Conservation (phyloP, 1,284 basidiomycete genomes). For the Tausonia pullulans region DNA sequence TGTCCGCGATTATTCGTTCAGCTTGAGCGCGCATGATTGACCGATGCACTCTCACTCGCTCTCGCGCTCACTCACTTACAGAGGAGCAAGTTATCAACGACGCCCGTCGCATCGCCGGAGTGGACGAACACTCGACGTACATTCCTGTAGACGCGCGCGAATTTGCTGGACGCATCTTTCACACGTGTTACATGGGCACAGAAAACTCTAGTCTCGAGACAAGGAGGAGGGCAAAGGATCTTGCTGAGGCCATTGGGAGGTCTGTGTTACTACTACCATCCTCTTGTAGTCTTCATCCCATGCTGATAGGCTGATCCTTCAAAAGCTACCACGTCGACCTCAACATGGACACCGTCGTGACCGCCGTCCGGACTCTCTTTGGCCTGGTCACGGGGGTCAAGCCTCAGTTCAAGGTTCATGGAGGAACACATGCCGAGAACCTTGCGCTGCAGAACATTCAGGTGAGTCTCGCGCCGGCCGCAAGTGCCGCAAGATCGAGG, state of each 20-base stretch:
- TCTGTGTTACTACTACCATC: constrained; percentile 28
- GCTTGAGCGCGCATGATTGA: background rate
- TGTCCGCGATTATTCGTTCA: constrained; percentile 22
- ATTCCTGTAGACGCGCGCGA: constrained; percentile 75
- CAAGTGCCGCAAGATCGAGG: background rate
- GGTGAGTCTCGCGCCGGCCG: constrained; percentile 32
- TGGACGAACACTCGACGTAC: constrained; percentile 66
- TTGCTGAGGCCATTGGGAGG: constrained; percentile 82
- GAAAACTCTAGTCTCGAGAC: constrained; percentile 88
- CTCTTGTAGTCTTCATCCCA: background rate
- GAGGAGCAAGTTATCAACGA: constrained; percentile 83
- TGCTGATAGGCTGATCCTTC: background rate
- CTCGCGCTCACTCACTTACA: constrained; percentile 26
- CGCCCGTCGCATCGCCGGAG: constrained; percentile 76
- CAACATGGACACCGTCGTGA: constrained; percentile 90
- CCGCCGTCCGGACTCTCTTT: constrained; percentile 73
- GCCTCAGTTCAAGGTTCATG: constrained; percentile 79
- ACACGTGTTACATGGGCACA: constrained; percentile 99
- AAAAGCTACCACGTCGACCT: constrained; percentile 82
- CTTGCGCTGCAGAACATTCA: constrained; percentile 97
- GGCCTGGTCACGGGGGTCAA: constrained; percentile 65
- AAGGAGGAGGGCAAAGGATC: constrained; percentile 67
- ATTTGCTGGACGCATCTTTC: constrained; percentile 77
- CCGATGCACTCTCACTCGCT: background rate
- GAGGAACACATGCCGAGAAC: constrained; percentile 80